Conservation (phyloP, 108 stramenopile genomes). For the Asterionellopsis glacialis region DNA sequence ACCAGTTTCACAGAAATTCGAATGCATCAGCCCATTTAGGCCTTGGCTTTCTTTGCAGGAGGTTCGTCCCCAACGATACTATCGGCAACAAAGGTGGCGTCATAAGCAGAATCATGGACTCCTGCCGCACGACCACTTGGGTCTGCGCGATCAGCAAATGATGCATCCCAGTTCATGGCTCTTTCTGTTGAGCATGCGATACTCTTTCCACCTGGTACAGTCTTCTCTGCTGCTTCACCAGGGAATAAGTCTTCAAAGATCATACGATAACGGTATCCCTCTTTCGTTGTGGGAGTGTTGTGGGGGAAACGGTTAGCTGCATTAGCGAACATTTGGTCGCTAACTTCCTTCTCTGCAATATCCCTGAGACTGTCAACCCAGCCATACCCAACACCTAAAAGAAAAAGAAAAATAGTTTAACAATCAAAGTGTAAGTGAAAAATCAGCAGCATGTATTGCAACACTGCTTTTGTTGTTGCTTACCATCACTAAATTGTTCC, state of each 20-base stretch:
- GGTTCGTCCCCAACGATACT: constrained; percentile 37
- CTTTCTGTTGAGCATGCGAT: constrained; percentile 98
- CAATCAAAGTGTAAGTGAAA: constrained; percentile 1
- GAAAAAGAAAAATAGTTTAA: constrained; percentile 2
- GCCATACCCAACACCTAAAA: constrained; percentile 91
- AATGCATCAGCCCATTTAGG: constrained; percentile 6
- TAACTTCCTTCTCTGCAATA: constrained; percentile 86
- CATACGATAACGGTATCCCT: constrained; percentile 95
- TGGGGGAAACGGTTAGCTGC: constrained; percentile 92
- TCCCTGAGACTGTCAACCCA: constrained; percentile 96
- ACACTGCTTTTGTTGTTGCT: constrained; percentile 4
- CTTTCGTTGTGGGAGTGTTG: constrained; percentile 98
- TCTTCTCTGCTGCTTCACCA: constrained; percentile 91
- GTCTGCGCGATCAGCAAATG: constrained; percentile 83
- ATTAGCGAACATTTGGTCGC: constrained; percentile 90
- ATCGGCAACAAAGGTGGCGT: constrained; percentile 79
- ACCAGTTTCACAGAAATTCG: too few relatives aligned
- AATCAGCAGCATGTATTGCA: too few relatives aligned
- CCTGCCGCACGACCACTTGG: constrained; percentile 95
- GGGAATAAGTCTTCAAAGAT: constrained; percentile 97
- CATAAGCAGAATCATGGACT: constrained; percentile 93
- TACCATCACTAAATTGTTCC: constrained; percentile 98
- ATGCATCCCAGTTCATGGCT: constrained; percentile 95
- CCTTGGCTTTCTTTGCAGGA: constrained; percentile 60
- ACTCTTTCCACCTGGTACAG: constrained; percentile 95